Evolutionary conservation across 495 filamentous ascomycete genomes (phyloP), one percentile per base, ranked within the genome.

Genomic region (Penicillium soppii): DNA sequence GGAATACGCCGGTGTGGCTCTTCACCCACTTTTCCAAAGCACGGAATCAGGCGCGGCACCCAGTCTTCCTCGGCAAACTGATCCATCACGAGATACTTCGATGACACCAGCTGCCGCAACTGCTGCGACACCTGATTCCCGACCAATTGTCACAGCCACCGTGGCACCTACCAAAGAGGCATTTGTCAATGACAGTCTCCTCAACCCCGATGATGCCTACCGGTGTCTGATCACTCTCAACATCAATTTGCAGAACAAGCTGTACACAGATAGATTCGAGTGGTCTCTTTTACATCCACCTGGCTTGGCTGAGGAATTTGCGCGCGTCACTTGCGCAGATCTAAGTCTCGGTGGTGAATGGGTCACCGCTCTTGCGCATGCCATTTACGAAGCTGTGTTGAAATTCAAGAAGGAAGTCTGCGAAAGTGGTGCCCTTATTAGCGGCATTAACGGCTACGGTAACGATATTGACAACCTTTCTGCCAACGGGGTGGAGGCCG

Each of bases 251-350:
- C 86, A 89, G 43, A 95, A 95, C 53, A 85, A 88, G 48, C 83
- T 97, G 15, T 97, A 96, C 69, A 92, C 88, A 4, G 94, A 99
- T 77, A 95, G 89, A 66, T 97, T 99, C 57, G 94, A 99, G 65
- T 99, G 94, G 94, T 97, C 94, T 15, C 76, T 99, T 4, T 80
- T 97, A 7, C 91, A 97, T 63, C 91, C 91, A 4, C 85, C 89
- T 1, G 91, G 95, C 12, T 87, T 94, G 47, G 90, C 94, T 8
- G 94, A 99, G 67, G 81, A 85, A 32, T 97, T 97, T 68, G 95
- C 94, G 38, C 88, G 89, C 58, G 78, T 88, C 48, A 97, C 94
- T 0, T 96, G 92, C 67, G 87, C 91, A 9, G 94, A 99, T 63
- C 69, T 97, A 4, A 91, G 91, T 26, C 78, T 99, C 17, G 72